Evolutionary conservation across 1,284 basidiomycete genomes (phyloP), one percentile per base, ranked within the genome.

Genomic region (Moesziomyces parantarcticus): DNA sequence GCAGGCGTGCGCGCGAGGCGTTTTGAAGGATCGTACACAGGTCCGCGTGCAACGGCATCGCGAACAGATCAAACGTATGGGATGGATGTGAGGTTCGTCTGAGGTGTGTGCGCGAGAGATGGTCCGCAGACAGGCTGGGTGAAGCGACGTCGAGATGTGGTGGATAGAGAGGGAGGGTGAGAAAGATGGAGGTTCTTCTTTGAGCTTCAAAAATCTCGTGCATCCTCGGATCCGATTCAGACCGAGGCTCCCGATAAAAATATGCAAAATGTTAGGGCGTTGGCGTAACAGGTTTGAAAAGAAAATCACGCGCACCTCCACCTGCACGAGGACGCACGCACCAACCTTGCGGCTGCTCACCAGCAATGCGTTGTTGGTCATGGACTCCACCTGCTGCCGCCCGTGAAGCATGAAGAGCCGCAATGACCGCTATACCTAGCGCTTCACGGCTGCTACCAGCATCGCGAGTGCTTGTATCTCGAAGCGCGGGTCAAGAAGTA

Each of bases 11-110:
- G 18, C 91, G 89, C 80, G 94, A 93, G 13, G 92, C 92, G 78
- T 95, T 95, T 86, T 94, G 92, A 32, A 95, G 83, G 72, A 89
- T 91, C 18, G 92, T 89, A 79, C 92, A 93, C 76, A 95, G 89
- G 84, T 93, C 75, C 36, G 70, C 89, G 84, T 92, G 89, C 2
- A 92, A 78, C 5, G 84, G 81, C 83, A 84, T 84, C 16, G 6
- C 57, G 45, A 21, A 20, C 21, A n/a, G 22, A 40, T 14, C 5
- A 26, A 14, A 8, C 11, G 40, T 39, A 10, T 52, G 26, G 3
- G 49, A 23, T 20, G n/a, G 25, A 2, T 32, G 21, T 18, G 26
- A 13, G 1, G 21, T 23, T 26, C 47, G 39, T 22, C 8, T 34
- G 10, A 29, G 16, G 45, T 0, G 6, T n/a, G 11, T 23, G 45